phyloP scores from a whole-genome alignment of 352 stramenopile species.

The Globisporangium splendens region DNA sequence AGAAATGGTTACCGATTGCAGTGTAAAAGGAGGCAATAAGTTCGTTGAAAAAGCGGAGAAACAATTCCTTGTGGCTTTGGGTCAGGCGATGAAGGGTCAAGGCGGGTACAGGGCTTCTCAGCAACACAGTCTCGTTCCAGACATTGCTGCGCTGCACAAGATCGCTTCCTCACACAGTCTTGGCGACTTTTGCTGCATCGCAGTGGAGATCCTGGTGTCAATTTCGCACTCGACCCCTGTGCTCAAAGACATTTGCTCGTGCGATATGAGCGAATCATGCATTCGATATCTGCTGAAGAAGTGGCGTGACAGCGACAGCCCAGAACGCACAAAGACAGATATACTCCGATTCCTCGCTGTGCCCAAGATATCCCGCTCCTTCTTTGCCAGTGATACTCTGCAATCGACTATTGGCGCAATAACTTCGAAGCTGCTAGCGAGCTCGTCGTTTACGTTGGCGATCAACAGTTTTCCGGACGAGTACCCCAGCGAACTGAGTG shows the following conservation, averaged over 20 bases:
- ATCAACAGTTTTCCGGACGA: constrained; percentile 40
- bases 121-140: constrained; percentile 2
- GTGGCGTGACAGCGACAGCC: background rate
- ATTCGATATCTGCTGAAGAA: constrained; percentile 1
- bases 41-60: background rate
- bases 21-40: background rate
- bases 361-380: background rate
- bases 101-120: background rate
- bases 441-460: constrained; percentile 22
- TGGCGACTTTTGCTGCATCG: background rate
- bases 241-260: background rate
- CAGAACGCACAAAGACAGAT: background rate
- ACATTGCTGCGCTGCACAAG: constrained; percentile 2
- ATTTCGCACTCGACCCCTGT: background rate
- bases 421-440: constrained; percentile 16
- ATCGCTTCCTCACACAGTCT: background rate
- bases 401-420: constrained; percentile 13
- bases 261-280: constrained; percentile 1
- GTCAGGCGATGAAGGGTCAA: background rate
- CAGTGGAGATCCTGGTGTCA: constrained; percentile 1
- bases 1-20: background rate
- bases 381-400: constrained; percentile 18
- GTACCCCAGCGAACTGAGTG: constrained; percentile 16
- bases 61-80: constrained; percentile 6
- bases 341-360: constrained; percentile 11